These are phyloP conservation scores for Phytopythium montanum DNA, from an alignment of 352 stramenopile species.

Conservation along the genomic window DNA sequence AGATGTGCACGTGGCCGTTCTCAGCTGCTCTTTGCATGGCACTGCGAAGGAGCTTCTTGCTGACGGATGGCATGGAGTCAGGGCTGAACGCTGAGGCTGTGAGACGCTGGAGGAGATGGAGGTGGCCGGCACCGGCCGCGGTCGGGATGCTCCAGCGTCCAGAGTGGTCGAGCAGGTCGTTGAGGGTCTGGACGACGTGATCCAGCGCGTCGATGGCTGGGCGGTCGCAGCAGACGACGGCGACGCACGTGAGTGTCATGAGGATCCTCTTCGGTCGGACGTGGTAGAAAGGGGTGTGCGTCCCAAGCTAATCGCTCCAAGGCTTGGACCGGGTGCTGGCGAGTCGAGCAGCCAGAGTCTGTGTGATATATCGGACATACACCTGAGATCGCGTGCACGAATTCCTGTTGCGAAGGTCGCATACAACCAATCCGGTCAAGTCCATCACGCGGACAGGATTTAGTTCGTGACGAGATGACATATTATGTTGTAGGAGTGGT, in stretches of 20 bases:
- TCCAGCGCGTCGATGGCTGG: neutral
- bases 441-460: no score
- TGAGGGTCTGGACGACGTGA: constrained; percentile 1
- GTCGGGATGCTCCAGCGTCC: neutral
- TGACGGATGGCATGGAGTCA: neutral
- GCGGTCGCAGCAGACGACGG: constrained; percentile 1
- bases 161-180: constrained; percentile 4
- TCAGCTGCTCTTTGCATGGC: neutral
- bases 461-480: no score
- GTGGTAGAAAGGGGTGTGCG: neutral
- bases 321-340: no score
- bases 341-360: neutral
- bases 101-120: neutral
- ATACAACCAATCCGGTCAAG: no score
- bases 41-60: neutral
- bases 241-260: neutral
- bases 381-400: neutral
- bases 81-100: neutral
- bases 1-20: neutral
- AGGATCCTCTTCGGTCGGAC: neutral
- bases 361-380: neutral
- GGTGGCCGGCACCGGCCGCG: neutral
- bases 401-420: no score
- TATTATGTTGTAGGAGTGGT: no score
- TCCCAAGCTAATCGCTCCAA: no score